Base-by-base conservation (phyloP, 805 yeast genomes). In the Saccharomycopsis javanensis region DNA sequence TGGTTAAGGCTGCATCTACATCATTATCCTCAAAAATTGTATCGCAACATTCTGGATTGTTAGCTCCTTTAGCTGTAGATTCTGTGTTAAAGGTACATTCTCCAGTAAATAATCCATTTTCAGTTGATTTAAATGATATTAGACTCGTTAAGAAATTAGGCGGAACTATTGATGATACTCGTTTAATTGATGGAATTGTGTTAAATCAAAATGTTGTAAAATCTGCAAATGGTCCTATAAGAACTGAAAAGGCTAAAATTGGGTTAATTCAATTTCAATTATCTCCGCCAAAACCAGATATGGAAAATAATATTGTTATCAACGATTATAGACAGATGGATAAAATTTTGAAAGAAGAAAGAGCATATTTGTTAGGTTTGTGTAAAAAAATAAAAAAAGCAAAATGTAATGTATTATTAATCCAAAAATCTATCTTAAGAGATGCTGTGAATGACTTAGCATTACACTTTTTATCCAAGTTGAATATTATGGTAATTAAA, bases 291-390 rank as follows among this genome's bases (percentile, higher is more conserved):
- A 90, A 90, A 69, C 97, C 97, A 20, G 97, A 90, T 68, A 86
- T 95, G 86, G 99, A 94, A 75, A 94, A 94, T 72, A 92, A 91
- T 69, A 92, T 94, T 53, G 96, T 94, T 58, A 98, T 94, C 56
- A 94, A 88, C 68, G 99, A 94, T 72, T 94, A 94, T 76, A 82
- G 99, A 72, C 99, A 94, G 73, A 94, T 94, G 99, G 99, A 94
- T 73, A 94, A 92, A 75, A 94, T 94, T 65, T 78, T 94, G 69
- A 94, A 95, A 69, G 99, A 94, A 74, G 99, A 94, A 77, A 85
- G 99, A 70, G 94, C 96, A 30, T 94, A 94, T 69, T 75, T 94
- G 67, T 79, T 94, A 69, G 92, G 92, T 71, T 87, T 94, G 69
- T 91, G 97, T 77, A 94, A 94, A 73, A 89, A 88, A 69, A 89